Conservation (phyloP, 1,284 basidiomycete species). For the Singerocomus inundabilis region DNA sequence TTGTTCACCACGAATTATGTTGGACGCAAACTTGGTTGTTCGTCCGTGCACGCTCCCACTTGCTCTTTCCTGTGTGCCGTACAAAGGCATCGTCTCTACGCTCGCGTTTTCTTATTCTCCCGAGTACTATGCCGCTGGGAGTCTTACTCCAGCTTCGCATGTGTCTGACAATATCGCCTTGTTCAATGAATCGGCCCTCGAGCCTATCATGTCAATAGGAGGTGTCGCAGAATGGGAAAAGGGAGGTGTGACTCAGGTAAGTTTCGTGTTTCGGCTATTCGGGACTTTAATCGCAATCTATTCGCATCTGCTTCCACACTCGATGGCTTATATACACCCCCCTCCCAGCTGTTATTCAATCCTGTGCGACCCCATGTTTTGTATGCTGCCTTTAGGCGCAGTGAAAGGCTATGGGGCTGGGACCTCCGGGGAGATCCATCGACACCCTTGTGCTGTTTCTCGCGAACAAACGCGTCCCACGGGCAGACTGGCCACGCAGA, state of each 20-base stretch:
- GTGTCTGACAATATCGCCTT: constrained; percentile 66
- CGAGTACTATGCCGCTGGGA: constrained; percentile 74
- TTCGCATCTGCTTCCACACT: not conserved
- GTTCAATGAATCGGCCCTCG: constrained; percentile 63
- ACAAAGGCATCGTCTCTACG: constrained; percentile 78
- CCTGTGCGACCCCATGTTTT: constrained; percentile 68
- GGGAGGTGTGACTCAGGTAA: constrained; percentile 64
- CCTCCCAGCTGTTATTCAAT: constrained; percentile 74
- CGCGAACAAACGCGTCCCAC: not conserved
- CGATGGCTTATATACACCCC: not conserved
- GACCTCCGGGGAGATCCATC: constrained; percentile 67
- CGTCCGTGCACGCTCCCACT: not conserved
- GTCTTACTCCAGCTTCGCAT: constrained; percentile 49
- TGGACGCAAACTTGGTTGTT: not conserved
- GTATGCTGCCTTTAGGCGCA: constrained; percentile 76
- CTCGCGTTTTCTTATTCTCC: constrained; percentile 68
- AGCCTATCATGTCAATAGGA: constrained; percentile 62
- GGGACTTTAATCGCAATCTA: not conserved
- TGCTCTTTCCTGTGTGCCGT: too few species aligned
- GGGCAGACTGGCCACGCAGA: not conserved
- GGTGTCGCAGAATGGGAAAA: constrained; percentile 26
- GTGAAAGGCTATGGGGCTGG: constrained; percentile 68
- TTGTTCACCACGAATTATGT: not conserved
- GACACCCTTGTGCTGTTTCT: constrained; percentile 44
- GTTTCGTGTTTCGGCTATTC: constrained; percentile 8